Evolutionary conservation across 305 asterid species (phyloP), one percentile per base, ranked within the genome.

Genomic region (Fraxinus sp.): DNA sequence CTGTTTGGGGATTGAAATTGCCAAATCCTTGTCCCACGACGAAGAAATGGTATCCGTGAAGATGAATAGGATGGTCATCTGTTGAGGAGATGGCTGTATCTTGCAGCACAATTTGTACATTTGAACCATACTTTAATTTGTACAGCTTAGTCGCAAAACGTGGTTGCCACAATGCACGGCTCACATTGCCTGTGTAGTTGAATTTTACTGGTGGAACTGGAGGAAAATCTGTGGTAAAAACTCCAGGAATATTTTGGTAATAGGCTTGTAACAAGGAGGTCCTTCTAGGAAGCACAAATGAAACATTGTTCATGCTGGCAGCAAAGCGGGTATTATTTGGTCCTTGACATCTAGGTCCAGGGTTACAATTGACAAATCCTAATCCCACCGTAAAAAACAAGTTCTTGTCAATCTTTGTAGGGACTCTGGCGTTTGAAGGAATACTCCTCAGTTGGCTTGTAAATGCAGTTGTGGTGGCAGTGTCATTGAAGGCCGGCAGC

Each of bases 341-440:
- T 16, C 91, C 92, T 78, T 89, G 94, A 80, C 92, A 91, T 72
- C 80, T 78, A 3, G 92, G 90, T 20, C 91, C 91, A 3, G 92
- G 88, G 0, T 82, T 75, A 87, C 92, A 91, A 39, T 85, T 86
- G 5, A 87, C 82, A 1, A 87, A 52, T 22, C 92, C 94, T 70
- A 87, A 83, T 64, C 94, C 94, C 1, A 91, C 84, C 8, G 93
- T 87, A 39, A 91, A 78, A 72, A 91, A 90, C 28, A 91, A 55
- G 49, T 39, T 83, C 2, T 91, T 87, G 0, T 91, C 90, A 0
- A 89, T 73, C 1, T 71, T 26, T 4, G 83, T 88, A 0, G 94
- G 88, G 32, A 91, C 91, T 26, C 79, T 84, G 59, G 79, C 88
- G 3, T 71, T 18, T 14, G 89, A 57, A 0, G 85, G 49, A 72